Base-by-base conservation (phyloP, 495 filamentous ascomycete genomes). In the Penicillium paxilli region DNA sequence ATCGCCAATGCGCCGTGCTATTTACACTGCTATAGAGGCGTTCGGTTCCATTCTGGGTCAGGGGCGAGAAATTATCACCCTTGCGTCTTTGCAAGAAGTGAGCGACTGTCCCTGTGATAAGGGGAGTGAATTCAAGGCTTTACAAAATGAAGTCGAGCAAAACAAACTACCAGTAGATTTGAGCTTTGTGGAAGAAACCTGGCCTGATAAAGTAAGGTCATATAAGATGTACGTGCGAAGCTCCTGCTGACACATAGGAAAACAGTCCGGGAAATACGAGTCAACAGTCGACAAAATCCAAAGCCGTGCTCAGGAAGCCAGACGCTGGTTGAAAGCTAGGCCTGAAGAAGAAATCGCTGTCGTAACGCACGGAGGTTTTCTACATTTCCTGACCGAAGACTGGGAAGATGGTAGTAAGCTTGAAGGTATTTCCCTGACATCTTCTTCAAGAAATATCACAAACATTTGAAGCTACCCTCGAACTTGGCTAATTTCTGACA, bases 41-140 rank as follows among this genome's bases (percentile, higher is more conserved):
- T 92, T 93, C 68, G 59, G 62, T 22, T 66, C 80, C 3, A 52
- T 67, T 5, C 40, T 51, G 3, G 28, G 46, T 1, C 23, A 19
- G 4, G 33, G 17, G 14, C 16, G 11, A 7, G 68, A 68, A 14
- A 62, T 92, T 33, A 73, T 87, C 44, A 81, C 84, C 5, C 70
- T 92, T 6, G 86, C 88, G 0, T 85, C 89, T 38, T 63, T 90
- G 0, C 91, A 94, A 66, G 90, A 94, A 65, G 80, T 85, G 0
- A 81, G 79, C 10, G 77, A 79, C 17, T 59, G 85, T 10, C 88
- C 88, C 0, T 91, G 90, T 68, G 90, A 95, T 63, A 83, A 79
- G 1, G 90, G 90, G 5, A 81, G 74, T 16, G 53, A 69, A 3
- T 64, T 70, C 2, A 63, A 62, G 1, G 65, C 65, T 45, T 63